These are phyloP conservation scores for Sphaerulina musiva DNA, from an alignment of 2,329 filamentous ascomycete species.

Conservation along the genomic window DNA sequence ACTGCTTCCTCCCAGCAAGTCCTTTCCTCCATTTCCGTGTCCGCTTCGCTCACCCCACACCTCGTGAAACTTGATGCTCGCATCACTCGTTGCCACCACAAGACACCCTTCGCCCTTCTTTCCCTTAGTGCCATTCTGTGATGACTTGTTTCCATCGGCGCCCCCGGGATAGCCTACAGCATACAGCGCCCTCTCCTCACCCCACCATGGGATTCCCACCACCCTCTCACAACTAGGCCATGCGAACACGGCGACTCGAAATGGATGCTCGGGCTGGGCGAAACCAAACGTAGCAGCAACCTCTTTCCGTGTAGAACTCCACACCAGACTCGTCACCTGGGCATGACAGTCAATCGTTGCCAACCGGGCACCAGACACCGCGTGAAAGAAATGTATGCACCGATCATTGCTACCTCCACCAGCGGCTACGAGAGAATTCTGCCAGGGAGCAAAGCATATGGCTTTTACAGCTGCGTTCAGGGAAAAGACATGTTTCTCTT, in stretches of 20 bases:
- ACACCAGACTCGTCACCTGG: conserved; percentile 88
- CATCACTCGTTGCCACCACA: conserved; percentile 84
- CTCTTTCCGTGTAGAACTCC: conserved; percentile 66
- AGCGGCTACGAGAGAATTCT: conserved; percentile 76
- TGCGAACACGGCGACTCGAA: conserved; percentile 83
- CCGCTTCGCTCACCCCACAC: conserved; percentile 57
- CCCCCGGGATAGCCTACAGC: conserved; percentile 77
- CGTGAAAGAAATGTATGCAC: conserved; percentile 93
- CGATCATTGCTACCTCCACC: conserved; percentile 91
- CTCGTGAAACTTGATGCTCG: conserved; percentile 91
- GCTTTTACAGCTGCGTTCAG: conserved; percentile 91
- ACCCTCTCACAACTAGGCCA: conserved; percentile 90
- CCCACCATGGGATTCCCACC: conserved; percentile 76
- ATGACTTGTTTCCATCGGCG: conserved; percentile 35
- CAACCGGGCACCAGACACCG: conserved; percentile 70
- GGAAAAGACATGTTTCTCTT: conserved; percentile 62
- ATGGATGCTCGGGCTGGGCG: conserved; percentile 79
- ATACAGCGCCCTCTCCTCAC: conserved; percentile 72
- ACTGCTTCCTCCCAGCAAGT: conserved; percentile 68
- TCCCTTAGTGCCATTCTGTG: conserved; percentile 8
- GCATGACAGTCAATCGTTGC: conserved; percentile 88
- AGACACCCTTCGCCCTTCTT: conserved; percentile 66
- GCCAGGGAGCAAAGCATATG: conserved; percentile 95
- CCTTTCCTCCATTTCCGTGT: conserved; percentile 33
- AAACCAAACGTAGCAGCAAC: conserved; percentile 94